Evolutionary conservation across 139 green algal genomes (phyloP).

Genomic region (Medakamo hakoo): DNA sequence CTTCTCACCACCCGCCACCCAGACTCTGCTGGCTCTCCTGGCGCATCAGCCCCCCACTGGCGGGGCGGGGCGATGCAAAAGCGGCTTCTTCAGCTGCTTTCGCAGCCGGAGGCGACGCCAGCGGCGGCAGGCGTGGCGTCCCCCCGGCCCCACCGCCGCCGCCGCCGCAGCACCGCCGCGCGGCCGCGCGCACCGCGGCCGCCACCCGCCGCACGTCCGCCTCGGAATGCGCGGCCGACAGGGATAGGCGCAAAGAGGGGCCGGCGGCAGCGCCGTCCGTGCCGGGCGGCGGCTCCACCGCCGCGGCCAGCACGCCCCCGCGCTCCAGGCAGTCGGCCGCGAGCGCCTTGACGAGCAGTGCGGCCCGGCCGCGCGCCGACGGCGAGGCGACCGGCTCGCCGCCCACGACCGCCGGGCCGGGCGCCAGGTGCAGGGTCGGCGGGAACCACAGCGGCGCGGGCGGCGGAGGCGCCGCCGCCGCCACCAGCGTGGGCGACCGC

Average conservation of each 20-base stretch:
- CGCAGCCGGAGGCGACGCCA: too few relatives aligned
- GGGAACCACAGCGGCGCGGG: too few relatives aligned
- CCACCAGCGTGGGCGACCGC: too few relatives aligned
- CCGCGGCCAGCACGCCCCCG: slow-evolving; percentile 28
- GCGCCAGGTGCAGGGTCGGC: slow-evolving; percentile 40
- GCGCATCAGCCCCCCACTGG: too few relatives aligned
- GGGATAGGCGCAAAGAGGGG: slow-evolving; percentile 18
- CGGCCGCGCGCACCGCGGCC: slow-evolving; percentile 18
- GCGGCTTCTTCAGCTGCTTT: too few relatives aligned
- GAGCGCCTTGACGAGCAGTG: slow-evolving; percentile 11
- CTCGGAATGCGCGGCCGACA: slow-evolving; percentile 22
- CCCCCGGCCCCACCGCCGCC: too few relatives aligned
- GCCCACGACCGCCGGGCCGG: slow-evolving; percentile 11
- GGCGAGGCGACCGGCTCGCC: neutral
- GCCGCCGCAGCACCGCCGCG: slow-evolving; percentile 18
- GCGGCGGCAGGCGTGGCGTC: too few relatives aligned
- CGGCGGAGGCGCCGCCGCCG: too few relatives aligned
- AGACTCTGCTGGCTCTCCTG: too few relatives aligned
- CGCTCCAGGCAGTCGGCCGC: slow-evolving; percentile 18
- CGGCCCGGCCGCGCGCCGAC: slow-evolving; percentile 3
- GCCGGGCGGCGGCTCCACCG: slow-evolving; percentile 21
- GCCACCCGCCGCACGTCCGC: slow-evolving; percentile 28
- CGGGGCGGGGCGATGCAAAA: too few relatives aligned
- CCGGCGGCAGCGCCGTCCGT: slow-evolving; percentile 3
- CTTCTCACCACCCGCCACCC: too few relatives aligned